Base-by-base conservation (phyloP, 1,284 basidiomycete species). In the Omphalotus olearius region DNA sequence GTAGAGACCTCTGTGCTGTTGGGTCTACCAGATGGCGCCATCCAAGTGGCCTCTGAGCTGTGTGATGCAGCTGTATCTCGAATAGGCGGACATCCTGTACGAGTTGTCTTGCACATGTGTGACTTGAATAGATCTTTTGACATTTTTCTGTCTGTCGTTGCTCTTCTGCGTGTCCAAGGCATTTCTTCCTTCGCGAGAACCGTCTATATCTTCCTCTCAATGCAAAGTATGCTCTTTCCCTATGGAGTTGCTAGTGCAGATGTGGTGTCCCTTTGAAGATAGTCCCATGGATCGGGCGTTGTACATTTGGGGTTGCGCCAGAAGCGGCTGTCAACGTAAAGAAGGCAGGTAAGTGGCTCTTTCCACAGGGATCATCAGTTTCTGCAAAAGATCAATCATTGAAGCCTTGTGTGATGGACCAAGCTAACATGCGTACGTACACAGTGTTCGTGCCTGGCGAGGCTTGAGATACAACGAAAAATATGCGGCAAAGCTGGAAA, bases 191-290 rank as follows among this genome's bases (percentile, higher is more conserved):
- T 75, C 74, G 47, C 65, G 62, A 65, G 79, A 81, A 65, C 79
- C 78, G 18, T 58, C 76, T 28, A 67, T 82, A 56, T 69, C 76
- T 62, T 80, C 75, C 45, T 76, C 83, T 4, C 69, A 75, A 53
- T 93, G 90, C 78, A 82, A 79, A 62, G 69, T 75, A 50, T 93
- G 90, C 69, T 71, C 73, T 5, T 68, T 73, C 16, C 79, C 84
- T 0, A 91, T 88, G 85, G 82, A 89, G 57, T 74, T 93, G 20
- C 75, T 93, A 30, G 73, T 88, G 11, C 89, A 93, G 59, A 76
- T 93, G 60, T 92, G 89, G 87, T 92, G 88, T 65, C 91, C 91
- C 0, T 82, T 92, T 58, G 86, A 91, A 62, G 73, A 83, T 36
- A 93, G 88, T 58, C 79, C 84, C 6, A 83, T 85, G 75, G 90